Percentiles rank a stretch among this genome's conserved stretches.
Conservation (phyloP, 768 basidiomycete species). For the Russula olivacea region DNA sequence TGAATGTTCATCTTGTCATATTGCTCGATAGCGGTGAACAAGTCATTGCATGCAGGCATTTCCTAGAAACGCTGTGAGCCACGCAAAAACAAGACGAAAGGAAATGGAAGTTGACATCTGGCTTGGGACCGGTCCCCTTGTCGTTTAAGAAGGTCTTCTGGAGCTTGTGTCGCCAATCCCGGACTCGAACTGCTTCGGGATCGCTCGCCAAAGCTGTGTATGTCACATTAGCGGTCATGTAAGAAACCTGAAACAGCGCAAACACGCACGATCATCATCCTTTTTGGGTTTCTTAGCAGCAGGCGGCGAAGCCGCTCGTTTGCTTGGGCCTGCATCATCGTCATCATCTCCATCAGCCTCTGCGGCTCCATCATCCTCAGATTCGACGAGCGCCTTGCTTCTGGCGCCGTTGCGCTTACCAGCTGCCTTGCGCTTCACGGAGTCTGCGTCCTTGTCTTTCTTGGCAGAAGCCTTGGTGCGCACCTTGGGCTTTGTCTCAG, state of each 20-base stretch:
- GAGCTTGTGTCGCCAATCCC: slow-evolving; percentile 88
- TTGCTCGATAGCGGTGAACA: slow-evolving; percentile 72
- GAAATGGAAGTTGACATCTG: slow-evolving; percentile 44
- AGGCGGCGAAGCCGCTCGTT: slow-evolving; percentile 49
- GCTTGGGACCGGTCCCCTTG: slow-evolving; percentile 51
- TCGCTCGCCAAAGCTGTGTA: slow-evolving; percentile 45
- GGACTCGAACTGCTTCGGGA: slow-evolving; percentile 66
- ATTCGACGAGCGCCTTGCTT: slow-evolving; percentile 59
- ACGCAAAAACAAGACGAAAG: not conserved
- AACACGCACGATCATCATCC: slow-evolving; percentile 55
- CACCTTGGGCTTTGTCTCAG: slow-evolving; percentile 40
- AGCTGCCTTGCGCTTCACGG: slow-evolving; percentile 32
- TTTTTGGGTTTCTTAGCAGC: slow-evolving; percentile 61
- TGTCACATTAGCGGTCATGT: not conserved
- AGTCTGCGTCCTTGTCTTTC: slow-evolving; percentile 39
- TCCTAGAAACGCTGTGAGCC: slow-evolving; percentile 43
- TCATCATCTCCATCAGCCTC: slow-evolving; percentile 33
- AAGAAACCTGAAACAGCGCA: slow-evolving; percentile 30
- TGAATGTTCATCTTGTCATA: slow-evolving; percentile 74
- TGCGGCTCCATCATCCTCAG: slow-evolving; percentile 51
- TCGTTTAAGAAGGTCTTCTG: slow-evolving; percentile 80
- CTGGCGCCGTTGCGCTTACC: slow-evolving; percentile 54
- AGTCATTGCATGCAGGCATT: slow-evolving; percentile 63
- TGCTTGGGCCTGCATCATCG: slow-evolving; percentile 42
- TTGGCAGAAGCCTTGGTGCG: slow-evolving; percentile 45